These are phyloP conservation scores for Vaccinium darrowii DNA, from an alignment of 148 eudicot genomes.

Conservation along the genomic window DNA sequence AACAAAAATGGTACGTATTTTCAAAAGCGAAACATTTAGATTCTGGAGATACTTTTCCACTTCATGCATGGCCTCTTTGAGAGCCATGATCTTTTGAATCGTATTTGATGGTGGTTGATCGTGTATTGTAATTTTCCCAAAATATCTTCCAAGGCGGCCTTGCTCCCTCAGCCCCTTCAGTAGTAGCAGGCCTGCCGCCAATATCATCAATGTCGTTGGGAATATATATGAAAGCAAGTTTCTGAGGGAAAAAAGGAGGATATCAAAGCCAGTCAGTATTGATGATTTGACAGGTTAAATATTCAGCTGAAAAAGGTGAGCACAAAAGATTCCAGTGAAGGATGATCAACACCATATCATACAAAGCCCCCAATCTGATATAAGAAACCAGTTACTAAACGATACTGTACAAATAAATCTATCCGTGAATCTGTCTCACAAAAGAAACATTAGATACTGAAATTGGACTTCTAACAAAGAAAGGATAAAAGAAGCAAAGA, in stretches of 20 bases:
- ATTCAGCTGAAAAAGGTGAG: not conserved
- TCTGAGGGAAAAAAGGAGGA: conserved; percentile 34
- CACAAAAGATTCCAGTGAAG: conserved; percentile 5
- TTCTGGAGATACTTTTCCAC: conserved; percentile 76
- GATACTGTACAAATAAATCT: not conserved
- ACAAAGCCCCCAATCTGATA: not conserved
- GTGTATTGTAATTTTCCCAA: conserved; percentile 72
- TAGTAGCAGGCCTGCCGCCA: conserved; percentile 64
- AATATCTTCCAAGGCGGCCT: conserved; percentile 88
- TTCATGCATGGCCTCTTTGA: conserved; percentile 86
- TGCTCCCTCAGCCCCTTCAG: conserved; percentile 78
- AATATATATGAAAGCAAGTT: conserved; percentile 65
- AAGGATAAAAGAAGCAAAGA: not conserved
- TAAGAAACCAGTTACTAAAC: not conserved
- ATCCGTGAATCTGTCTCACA: not conserved
- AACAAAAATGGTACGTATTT: conserved; percentile 70
- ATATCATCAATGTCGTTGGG: conserved; percentile 55
- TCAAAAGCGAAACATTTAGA: conserved; percentile 69
- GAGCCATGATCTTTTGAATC: conserved; percentile 81
- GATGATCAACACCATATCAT: not conserved
- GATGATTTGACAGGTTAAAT: not conserved
- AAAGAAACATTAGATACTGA: not conserved
- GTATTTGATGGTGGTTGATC: conserved; percentile 98
- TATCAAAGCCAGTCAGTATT: not conserved
- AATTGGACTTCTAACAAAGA: not conserved